Evolutionary conservation across 2,329 filamentous ascomycete species (phyloP).

Genomic region (Colletotrichum melonis): DNA sequence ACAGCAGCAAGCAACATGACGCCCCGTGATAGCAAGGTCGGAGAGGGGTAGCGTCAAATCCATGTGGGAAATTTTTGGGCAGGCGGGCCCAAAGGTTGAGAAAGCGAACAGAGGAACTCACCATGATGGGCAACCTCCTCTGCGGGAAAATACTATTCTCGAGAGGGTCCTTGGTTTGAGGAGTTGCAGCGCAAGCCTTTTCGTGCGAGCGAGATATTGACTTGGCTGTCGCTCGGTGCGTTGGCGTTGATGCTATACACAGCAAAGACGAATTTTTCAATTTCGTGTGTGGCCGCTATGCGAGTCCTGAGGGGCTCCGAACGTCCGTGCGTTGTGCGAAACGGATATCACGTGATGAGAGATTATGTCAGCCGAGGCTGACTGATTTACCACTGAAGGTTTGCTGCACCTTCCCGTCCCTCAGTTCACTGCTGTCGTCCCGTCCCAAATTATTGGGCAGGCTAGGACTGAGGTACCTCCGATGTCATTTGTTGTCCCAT

Average conservation of each 20-base stretch:
- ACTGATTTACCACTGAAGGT: neutral
- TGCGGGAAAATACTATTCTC: constrained; percentile 50
- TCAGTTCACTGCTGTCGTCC: neutral
- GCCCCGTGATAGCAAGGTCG: constrained; percentile 72
- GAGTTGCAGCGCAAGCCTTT: constrained; percentile 50
- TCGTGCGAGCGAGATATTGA: constrained; percentile 47
- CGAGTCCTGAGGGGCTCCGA: constrained; percentile 53
- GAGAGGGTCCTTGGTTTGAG: constrained; percentile 43
- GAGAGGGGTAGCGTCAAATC: constrained; percentile 33
- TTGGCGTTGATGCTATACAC: constrained; percentile 39
- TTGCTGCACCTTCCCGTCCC: neutral
- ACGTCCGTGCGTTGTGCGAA: constrained; percentile 29
- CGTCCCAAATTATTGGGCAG: neutral
- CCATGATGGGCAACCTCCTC: constrained; percentile 60
- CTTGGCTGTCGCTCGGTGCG: constrained; percentile 53
- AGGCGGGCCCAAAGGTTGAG: neutral
- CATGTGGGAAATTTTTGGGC: constrained; percentile 11
- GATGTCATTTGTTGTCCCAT: neutral
- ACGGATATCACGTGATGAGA: constrained; percentile 46
- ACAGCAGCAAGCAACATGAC: constrained; percentile 25
- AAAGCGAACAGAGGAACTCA: constrained; percentile 33
- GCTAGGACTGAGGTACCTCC: neutral
- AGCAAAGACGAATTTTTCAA: constrained; percentile 54
- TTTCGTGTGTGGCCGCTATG: constrained; percentile 59
- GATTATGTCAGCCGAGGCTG: constrained; percentile 44